Conservation (phyloP, 2,329 filamentous ascomycete species). For the Xylaria arbuscula region DNA sequence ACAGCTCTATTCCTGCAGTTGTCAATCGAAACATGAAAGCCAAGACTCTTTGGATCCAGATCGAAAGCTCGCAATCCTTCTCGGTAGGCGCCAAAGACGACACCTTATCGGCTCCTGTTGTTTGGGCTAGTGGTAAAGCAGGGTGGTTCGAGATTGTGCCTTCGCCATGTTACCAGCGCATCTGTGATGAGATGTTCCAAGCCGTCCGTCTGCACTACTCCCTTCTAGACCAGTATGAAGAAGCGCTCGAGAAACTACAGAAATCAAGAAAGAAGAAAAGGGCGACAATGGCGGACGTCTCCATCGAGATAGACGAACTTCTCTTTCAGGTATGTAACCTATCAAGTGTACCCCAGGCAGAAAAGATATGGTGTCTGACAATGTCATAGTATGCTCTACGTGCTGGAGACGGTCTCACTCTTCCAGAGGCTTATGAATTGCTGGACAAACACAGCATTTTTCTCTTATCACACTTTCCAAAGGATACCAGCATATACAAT, state of each 20-base stretch:
- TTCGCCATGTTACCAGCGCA: slow-evolving; percentile 64
- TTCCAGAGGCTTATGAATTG: slow-evolving; percentile 60
- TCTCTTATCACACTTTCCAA: slow-evolving; percentile 63
- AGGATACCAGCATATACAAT: slow-evolving; percentile 61
- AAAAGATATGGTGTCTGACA: slow-evolving; percentile 1
- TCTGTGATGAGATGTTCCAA: slow-evolving; percentile 70
- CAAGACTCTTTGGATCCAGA: slow-evolving; percentile 60
- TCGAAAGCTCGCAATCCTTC: slow-evolving; percentile 61
- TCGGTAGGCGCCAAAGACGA: slow-evolving; percentile 65
- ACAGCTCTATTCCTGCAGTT: slow-evolving; percentile 45
- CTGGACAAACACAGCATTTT: slow-evolving; percentile 63
- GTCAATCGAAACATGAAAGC: slow-evolving; percentile 49
- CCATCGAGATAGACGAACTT: slow-evolving; percentile 49
- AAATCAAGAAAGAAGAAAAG: slow-evolving; percentile 51
- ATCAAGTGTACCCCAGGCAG: not conserved
- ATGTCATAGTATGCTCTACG: slow-evolving; percentile 60
- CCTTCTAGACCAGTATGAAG: slow-evolving; percentile 67
- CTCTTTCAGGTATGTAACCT: slow-evolving; percentile 51
- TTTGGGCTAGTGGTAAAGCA: slow-evolving; percentile 73
- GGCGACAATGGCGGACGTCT: slow-evolving; percentile 43
- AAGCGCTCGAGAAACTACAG: slow-evolving; percentile 48
- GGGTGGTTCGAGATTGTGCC: slow-evolving; percentile 78
- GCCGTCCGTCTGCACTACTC: slow-evolving; percentile 73
- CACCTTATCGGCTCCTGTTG: slow-evolving; percentile 62
- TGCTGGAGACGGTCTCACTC: slow-evolving; percentile 63